These are phyloP conservation scores for Closterium sp. DNA, from an alignment of 139 green algal species.

Conservation along the genomic window DNA sequence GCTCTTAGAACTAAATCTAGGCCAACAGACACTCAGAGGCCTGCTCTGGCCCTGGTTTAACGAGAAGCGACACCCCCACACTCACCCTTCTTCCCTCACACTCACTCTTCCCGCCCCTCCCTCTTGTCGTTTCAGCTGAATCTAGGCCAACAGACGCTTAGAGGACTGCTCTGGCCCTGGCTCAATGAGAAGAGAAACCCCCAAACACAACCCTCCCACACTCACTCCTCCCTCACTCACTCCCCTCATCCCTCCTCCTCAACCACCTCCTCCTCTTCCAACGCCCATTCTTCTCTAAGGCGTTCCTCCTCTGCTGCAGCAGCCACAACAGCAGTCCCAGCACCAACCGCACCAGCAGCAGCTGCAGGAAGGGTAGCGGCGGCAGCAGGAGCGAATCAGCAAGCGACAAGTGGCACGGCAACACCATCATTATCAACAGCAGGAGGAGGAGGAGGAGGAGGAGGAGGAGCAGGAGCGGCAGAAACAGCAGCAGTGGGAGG, in stretches of 20 bases:
- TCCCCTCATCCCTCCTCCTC: background rate
- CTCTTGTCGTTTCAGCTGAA: slow-evolving; percentile 47
- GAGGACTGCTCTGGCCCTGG: slow-evolving; percentile 62
- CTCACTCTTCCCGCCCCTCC: background rate
- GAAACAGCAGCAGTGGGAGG: background rate
- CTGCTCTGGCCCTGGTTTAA: slow-evolving; percentile 61
- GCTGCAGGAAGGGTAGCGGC: background rate
- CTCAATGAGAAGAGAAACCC: slow-evolving; percentile 56
- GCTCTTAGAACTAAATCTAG: slow-evolving; percentile 59
- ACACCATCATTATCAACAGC: too few relatives aligned
- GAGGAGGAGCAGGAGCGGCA: background rate
- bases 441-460: background rate
- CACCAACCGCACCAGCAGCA: background rate
- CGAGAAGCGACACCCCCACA: slow-evolving; percentile 58
- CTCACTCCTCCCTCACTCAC: background rate
- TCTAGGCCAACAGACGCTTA: slow-evolving; percentile 67
- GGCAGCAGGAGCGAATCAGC: background rate
- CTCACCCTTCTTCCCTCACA: slow-evolving; percentile 25
- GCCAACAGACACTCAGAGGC: slow-evolving; percentile 64
- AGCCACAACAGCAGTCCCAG: background rate
- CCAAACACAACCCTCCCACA: slow-evolving; percentile 53
- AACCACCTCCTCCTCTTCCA: background rate
- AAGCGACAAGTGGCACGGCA: background rate
- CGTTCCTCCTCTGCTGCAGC: background rate
- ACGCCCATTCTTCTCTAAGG: background rate